Evolutionary conservation across 208 protist genomes (phyloP), one percentile per base, ranked within the genome.

Genomic region (Acanthamoeba rhysodes): DNA sequence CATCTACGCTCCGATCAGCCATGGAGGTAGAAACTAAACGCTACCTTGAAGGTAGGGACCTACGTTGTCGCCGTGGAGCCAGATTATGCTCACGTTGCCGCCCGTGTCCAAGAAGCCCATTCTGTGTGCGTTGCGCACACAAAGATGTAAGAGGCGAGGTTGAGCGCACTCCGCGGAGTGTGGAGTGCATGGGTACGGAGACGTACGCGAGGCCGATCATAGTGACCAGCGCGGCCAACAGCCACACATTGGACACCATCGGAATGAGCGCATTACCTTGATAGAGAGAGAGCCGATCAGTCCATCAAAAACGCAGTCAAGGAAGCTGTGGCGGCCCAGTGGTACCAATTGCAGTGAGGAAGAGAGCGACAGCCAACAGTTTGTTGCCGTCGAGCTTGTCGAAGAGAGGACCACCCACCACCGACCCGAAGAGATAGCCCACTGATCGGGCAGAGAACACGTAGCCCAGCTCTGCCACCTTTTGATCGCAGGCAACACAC

Each of bases 61-160:
- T 0, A 95, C 70, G 34, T 95, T 78, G 57, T 95, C 76, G 4
- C 76, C 91, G 41, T 95, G 78, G 48, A 95, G 91, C 91, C 91
- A 95, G 55, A 95, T 84, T 6, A 95, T 84, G 76, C 76, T 95
- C 37, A 88, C 78, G 37, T 95, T 95, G 91, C 76, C 91, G 57
- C 76, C 91, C 32, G 78, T 90, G 78, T 95, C 91, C 22, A 88
- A 41, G 45, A 84, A 55, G n/a, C 76, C 72, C 72, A 84, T 95
- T 4, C 76, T 88, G 72, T 14, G 9, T 76, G 24, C 57, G n/a
- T 18, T 14, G 22, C 5, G 45, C 12, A 37, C 0, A 82, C 6
- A 57, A 10, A 82, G 74, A 12, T 4, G 74, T 10, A 16, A 72
- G 64, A 41, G 37, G 37, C 37, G 37, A 41, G 37, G 37, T 41